Conservation (phyloP, 805 yeast genomes). For the Metschnikowia picachoensis region DNA sequence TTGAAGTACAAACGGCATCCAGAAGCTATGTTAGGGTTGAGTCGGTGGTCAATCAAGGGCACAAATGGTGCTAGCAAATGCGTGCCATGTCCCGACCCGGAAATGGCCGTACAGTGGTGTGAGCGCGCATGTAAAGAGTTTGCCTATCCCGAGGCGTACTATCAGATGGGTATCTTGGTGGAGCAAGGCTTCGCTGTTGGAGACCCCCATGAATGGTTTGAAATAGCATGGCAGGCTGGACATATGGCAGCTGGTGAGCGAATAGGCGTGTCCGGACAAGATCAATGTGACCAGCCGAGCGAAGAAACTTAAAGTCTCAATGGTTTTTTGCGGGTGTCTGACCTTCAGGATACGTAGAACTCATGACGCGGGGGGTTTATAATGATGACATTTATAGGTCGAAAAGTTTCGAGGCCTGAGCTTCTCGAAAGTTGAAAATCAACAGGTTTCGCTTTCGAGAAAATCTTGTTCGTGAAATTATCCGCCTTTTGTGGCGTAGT, state of each 20-base stretch:
- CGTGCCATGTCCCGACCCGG: conserved; percentile 34
- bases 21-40: conserved; percentile 43
- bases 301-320: too few species aligned
- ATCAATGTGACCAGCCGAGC: not conserved
- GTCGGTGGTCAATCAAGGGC: conserved; percentile 39
- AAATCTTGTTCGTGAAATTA: too few species aligned
- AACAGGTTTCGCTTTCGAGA: too few species aligned
- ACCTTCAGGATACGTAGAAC: too few species aligned
- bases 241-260: conserved; percentile 22
- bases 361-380: too few species aligned
- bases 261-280: not conserved
- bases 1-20: conserved; percentile 38
- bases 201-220: conserved; percentile 29
- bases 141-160: conserved; percentile 36
- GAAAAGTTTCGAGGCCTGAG: too few species aligned
- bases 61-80: conserved; percentile 32
- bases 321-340: too few species aligned
- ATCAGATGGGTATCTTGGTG: conserved; percentile 37
- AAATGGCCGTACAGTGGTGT: conserved; percentile 40
- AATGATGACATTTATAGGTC: too few species aligned
- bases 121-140: conserved; percentile 41
- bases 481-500: too few species aligned
- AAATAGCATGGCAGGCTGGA: conserved; percentile 34
- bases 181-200: conserved; percentile 31
- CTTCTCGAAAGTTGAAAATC: too few species aligned